Evolutionary conservation across 495 filamentous ascomycete species (phyloP), one percentile per base, ranked within the genome.

Genomic region (Hyaloscypha hepaticicola): DNA sequence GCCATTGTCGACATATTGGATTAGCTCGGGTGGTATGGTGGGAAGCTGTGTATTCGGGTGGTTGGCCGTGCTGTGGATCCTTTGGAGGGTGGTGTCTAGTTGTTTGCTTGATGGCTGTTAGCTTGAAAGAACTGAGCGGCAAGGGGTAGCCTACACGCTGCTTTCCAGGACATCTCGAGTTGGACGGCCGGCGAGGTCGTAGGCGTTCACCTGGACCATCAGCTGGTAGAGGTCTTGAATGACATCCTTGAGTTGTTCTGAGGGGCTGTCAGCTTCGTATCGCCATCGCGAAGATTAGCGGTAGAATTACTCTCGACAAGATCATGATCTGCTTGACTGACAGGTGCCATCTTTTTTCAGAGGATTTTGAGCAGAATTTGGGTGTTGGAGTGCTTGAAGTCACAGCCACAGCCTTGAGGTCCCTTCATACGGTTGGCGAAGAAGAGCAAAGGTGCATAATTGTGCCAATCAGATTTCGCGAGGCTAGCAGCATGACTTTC

Each of bases 191-290:
- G 83, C 79, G 65, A 87, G 82, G 75, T 91, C 88, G 76, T 92
- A 88, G 55, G 87, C 83, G 33, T 86, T 81, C 31, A 88, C 84
- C 77, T 93, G 89, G 29, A 85, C 81, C 70, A 87, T 85, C 63
- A 96, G 81, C 72, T 92, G 86, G 80, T 90, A 96, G 56, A 97
- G 87, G 70, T 93, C 88, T 71, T 95, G 90, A 74, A 97, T 92
- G 48, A 93, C 82, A 69, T 83, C 78, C 65, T 90, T 89, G 74
- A 90, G 76, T 69, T 85, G 80, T 49, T 81, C 86, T 87, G 38
- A 19, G 24, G 26, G n/a, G 16, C 33, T 22, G n/a, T 70, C 50
- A 65, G 57, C 49, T 25, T 50, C 21, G 5, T 8, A 34, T 45
- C 19, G 33, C 57, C 51, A 8, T 52, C 5, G 38, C 4, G 24